phyloP scores from a whole-genome alignment of 192 early-diverging fungal species.

The Rhizophlyctis rosea region DNA sequence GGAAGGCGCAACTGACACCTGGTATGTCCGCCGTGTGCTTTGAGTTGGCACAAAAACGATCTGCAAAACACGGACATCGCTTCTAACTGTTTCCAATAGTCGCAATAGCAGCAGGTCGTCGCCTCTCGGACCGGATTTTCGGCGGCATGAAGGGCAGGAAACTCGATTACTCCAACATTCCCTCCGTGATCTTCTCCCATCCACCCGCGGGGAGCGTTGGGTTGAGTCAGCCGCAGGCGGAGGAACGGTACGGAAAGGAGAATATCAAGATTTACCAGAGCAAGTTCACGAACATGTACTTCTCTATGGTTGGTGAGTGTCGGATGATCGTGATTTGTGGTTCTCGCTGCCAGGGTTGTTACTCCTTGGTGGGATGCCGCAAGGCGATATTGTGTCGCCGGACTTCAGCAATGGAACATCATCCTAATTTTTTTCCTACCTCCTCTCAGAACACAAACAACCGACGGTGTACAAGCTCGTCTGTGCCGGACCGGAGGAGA shows the following conservation, averaged over 20 bases:
- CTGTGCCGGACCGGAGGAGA: slow-evolving; percentile 83
- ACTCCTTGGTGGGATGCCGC: too few relatives aligned
- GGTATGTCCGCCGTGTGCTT: too few relatives aligned
- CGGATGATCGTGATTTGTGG: background rate
- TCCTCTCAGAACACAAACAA: slow-evolving; percentile 80
- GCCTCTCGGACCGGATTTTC: slow-evolving; percentile 88
- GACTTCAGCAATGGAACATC: too few relatives aligned
- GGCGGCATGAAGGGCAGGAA: slow-evolving; percentile 70
- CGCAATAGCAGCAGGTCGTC: slow-evolving; percentile 92
- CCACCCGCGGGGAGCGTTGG: slow-evolving; percentile 86
- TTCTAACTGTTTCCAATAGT: slow-evolving; percentile 41
- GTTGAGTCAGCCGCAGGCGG: slow-evolving; percentile 83
- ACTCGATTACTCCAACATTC: slow-evolving; percentile 91
- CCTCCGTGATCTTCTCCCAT: slow-evolving; percentile 94
- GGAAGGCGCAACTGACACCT: slow-evolving; percentile 87
- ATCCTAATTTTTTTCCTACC: too few relatives aligned
- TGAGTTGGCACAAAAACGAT: too few relatives aligned
- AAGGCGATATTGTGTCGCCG: too few relatives aligned
- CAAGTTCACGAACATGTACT: slow-evolving; percentile 91
- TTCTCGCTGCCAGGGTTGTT: background rate
- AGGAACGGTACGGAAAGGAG: slow-evolving; percentile 66
- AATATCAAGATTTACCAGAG: slow-evolving; percentile 85
- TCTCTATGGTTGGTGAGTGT: slow-evolving; percentile 38
- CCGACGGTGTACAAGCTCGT: slow-evolving; percentile 91
- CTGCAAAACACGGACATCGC: background rate